Evolutionary conservation across 1,284 basidiomycete genomes (phyloP).

Genomic region (Stereum hirsutum): DNA sequence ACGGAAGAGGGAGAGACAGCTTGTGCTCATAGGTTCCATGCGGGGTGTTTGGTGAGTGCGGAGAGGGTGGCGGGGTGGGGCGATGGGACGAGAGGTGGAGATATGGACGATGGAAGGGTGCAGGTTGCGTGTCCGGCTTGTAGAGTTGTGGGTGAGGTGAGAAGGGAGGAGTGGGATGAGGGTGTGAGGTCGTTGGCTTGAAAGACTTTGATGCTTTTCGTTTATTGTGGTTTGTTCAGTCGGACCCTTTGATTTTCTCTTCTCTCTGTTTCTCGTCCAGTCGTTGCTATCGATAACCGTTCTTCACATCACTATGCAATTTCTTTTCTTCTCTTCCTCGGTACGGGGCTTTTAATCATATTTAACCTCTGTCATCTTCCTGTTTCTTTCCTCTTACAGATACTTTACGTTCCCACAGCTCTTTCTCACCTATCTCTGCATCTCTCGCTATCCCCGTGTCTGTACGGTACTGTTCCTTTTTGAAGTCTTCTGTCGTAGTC

Average conservation of each 20-base stretch:
- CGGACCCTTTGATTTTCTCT: neutral
- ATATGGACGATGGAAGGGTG: conserved; percentile 27
- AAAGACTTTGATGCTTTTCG: conserved; percentile 3
- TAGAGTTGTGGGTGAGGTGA: conserved; percentile 45
- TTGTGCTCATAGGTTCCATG: conserved; percentile 62
- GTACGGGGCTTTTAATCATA: neutral
- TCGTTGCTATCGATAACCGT: neutral
- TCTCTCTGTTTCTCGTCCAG: neutral
- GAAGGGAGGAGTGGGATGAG: conserved; percentile 51
- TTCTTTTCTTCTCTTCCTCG: neutral
- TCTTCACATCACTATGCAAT: neutral
- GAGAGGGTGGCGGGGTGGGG: conserved; percentile 59
- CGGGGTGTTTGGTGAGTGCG: conserved; percentile 62
- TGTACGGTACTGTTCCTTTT: too few relatives aligned
- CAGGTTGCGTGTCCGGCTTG: conserved; percentile 66
- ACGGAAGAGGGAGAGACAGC: conserved; percentile 18
- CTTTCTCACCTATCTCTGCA: too few relatives aligned
- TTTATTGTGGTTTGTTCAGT: neutral
- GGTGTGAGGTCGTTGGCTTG: conserved; percentile 21
- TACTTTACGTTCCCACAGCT: too few relatives aligned
- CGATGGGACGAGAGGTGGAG: conserved; percentile 19
- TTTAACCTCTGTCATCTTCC: too few relatives aligned
- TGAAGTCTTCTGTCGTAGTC: too few relatives aligned
- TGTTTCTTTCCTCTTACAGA: too few relatives aligned
- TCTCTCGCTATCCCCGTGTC: too few relatives aligned